Evolutionary conservation across 2,329 filamentous ascomycete species (phyloP).

Genomic region (Sphaerostilbella broomeana): DNA sequence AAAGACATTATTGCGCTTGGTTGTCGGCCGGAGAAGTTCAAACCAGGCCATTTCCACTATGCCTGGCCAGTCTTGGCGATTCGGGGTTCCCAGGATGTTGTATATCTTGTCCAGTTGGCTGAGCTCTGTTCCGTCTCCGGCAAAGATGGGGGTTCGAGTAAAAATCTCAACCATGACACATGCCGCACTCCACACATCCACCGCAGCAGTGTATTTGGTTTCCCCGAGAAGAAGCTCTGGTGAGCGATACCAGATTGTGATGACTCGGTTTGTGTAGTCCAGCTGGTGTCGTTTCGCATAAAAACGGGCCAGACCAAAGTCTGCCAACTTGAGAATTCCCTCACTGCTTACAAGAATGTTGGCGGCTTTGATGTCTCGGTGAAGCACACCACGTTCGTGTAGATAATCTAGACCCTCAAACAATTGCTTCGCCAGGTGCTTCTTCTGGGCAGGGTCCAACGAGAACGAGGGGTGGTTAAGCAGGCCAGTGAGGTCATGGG

Average conservation of each 20-base stretch:
- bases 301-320: slow-evolving; percentile 93
- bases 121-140: slow-evolving; percentile 91
- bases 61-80: slow-evolving; percentile 75
- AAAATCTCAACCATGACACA: slow-evolving; percentile 98
- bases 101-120: slow-evolving; percentile 98
- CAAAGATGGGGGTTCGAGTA: slow-evolving; percentile 86
- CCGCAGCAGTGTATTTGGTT: slow-evolving; percentile 81
- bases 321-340: slow-evolving; percentile 84
- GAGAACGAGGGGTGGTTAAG: slow-evolving; percentile 91
- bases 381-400: slow-evolving; percentile 85
- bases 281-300: slow-evolving; percentile 87
- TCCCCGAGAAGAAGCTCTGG: slow-evolving; percentile 87
- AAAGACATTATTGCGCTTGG: slow-evolving; percentile 68
- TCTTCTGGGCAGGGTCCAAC: slow-evolving; percentile 78
- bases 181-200: slow-evolving; percentile 95
- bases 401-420: slow-evolving; percentile 93
- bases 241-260: slow-evolving; percentile 96
- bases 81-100: slow-evolving; percentile 82
- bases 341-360: slow-evolving; percentile 92
- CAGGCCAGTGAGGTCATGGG: slow-evolving; percentile 89
- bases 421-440: slow-evolving; percentile 85
- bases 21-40: slow-evolving; percentile 74
- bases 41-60: slow-evolving; percentile 97
- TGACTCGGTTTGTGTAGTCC: slow-evolving; percentile 97
- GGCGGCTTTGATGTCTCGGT: slow-evolving; percentile 96